Base-by-base conservation (phyloP, 2,329 filamentous ascomycete genomes). In the Paracoccidioides lutzii region DNA sequence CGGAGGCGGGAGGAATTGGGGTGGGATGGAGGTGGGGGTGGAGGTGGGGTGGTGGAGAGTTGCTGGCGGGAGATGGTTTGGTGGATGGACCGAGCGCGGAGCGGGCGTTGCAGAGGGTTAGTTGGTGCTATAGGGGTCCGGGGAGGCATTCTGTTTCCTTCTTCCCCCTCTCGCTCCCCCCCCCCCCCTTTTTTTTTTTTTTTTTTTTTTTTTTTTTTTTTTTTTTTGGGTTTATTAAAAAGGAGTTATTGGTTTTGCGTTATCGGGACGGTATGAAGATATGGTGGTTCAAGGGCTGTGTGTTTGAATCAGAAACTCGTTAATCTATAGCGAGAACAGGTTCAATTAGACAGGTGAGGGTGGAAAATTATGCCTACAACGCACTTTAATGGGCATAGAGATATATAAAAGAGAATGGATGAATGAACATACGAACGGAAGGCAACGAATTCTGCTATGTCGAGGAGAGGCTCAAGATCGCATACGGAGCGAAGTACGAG, bases 1-100 rank as follows among this genome's bases (percentile, higher is more conserved):
- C 59, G 67, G 35, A 44, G 33, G 53, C 43, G 42, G 35, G 53
- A 48, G 28, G 37, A 28, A n/a, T 38, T 50, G 33, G 9, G n/a
- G 15, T 50, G 9, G 0, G 46, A 6, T 22, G 33, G 33, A 5
- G 33, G 30, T 8, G 32, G 42, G 15, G 50, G 50, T 28, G 48
- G 48, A n/a, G 40, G n/a, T n/a, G 52, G 41, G 14, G 40, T n/a
- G n/a, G 22, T 54, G 15, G 53, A 54, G 33, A 54, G 15, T 0
- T 10, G 28, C 12, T 15, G 35, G 22, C 12, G 44, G 44, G 37
- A 3, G 12, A 14, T 5, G 6, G 12, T 6, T 54, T 28, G 30
- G 40, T 14, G 32, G 40, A 35, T 9, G 51, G 40, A 33, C 9
- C 9, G 37, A 7, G 38, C 5, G 3, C 14, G 41, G 40, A 35